Conservation (phyloP, 208 protist genomes). For the Wallacemonas sp. region DNA sequence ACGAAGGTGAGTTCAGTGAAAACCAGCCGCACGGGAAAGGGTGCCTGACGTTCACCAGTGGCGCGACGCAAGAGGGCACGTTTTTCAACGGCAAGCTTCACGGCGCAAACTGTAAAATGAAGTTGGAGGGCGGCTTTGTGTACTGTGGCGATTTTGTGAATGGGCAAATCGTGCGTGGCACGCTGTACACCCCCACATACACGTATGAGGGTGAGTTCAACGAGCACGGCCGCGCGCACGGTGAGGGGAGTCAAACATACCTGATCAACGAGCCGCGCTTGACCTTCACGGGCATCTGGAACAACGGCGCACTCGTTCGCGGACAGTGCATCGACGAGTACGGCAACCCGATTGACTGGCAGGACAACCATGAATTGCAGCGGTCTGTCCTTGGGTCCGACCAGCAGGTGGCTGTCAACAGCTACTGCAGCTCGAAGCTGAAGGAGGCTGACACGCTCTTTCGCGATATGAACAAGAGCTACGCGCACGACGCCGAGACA, state of each 20-base stretch:
- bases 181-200: conserved; percentile 88
- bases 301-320: conserved; percentile 79
- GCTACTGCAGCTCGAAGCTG: conserved; percentile 72
- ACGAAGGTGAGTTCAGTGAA: conserved; percentile 79
- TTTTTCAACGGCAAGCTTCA: conserved; percentile 90
- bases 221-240: conserved; percentile 82
- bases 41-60: conserved; percentile 68
- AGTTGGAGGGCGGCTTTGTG: conserved; percentile 88
- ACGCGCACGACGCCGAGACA: conserved; percentile 66
- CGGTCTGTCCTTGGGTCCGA: conserved; percentile 63
- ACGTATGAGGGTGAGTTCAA: conserved; percentile 93
- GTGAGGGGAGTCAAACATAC: conserved; percentile 88
- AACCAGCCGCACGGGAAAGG: conserved; percentile 89
- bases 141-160: conserved; percentile 90
- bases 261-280: conserved; percentile 82
- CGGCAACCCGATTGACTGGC: conserved; percentile 85
- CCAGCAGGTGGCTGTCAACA: conserved; percentile 73
- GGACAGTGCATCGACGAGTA: conserved; percentile 86
- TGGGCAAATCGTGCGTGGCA: conserved; percentile 74
- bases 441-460: conserved; percentile 75
- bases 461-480: conserved; percentile 74
- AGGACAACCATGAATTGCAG: conserved; percentile 84
- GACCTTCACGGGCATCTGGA: conserved; percentile 87
- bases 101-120: conserved; percentile 85
- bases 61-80: conserved; percentile 83